Evolutionary conservation across 1,139 yeast genomes (phyloP).

Genomic region (Scheffersomyces segobiensis): DNA sequence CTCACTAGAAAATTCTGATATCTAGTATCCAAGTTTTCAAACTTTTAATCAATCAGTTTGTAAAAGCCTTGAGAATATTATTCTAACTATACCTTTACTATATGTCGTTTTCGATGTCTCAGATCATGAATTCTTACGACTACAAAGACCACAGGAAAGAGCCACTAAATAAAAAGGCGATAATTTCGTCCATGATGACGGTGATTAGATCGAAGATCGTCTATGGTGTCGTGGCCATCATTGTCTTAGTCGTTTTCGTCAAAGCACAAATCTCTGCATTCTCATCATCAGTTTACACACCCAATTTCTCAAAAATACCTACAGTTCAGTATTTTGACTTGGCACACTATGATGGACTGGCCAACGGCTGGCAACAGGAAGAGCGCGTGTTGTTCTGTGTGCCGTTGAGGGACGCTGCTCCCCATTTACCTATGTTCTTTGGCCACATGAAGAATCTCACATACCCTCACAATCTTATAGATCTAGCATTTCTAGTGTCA

Average conservation of each 20-base stretch:
- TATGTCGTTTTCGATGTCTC: not conserved
- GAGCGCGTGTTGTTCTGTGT: conserved; percentile 59
- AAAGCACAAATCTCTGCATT: not conserved
- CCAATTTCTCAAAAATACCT: conserved; percentile 19
- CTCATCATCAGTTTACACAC: conserved; percentile 10
- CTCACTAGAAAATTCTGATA: not conserved
- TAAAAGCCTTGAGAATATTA: not conserved
- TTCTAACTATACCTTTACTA: not conserved
- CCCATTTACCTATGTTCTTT: conserved; percentile 64
- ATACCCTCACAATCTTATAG: conserved; percentile 58
- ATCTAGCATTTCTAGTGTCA: conserved; percentile 57
- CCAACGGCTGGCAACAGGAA: conserved; percentile 56
- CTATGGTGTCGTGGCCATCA: not conserved
- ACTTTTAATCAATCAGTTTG: not conserved
- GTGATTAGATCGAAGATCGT: not conserved
- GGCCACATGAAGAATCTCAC: conserved; percentile 57
- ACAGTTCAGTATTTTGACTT: conserved; percentile 48
- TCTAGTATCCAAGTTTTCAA: not conserved
- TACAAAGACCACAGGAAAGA: not conserved
- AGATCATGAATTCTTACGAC: not conserved
- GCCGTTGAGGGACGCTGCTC: conserved; percentile 61
- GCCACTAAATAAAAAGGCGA: not conserved
- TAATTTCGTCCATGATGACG: not conserved
- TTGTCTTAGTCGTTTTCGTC: not conserved
- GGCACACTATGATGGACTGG: conserved; percentile 40